Percentiles rank a stretch among this genome's conserved stretches.
phyloP scores from a whole-genome alignment of 2,329 filamentous ascomycete species.

The Gliomastix tumulicola region DNA sequence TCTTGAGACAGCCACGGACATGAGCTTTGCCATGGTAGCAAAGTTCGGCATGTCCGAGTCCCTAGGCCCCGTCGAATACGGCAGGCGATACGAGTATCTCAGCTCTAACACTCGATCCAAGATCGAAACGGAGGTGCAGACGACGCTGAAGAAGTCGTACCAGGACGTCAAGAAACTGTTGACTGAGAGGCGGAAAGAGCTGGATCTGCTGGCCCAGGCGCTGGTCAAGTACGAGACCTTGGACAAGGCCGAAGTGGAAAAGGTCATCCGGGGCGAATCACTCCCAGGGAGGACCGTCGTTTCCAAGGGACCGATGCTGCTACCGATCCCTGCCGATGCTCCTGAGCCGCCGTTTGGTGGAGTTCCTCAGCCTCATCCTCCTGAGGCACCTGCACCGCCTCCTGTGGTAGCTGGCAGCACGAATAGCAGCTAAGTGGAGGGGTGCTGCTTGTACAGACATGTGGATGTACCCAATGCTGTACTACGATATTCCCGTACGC shows the following conservation, averaged over 20 bases:
- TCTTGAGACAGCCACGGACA: constrained; percentile 71
- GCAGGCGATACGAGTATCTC: constrained; percentile 70
- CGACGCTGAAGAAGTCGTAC: constrained; percentile 75
- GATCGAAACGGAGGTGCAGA: constrained; percentile 84
- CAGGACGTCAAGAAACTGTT: constrained; percentile 67
- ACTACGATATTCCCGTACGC: too few species aligned
- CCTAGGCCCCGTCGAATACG: constrained; percentile 85
- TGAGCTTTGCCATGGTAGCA: constrained; percentile 85
- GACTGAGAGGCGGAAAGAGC: constrained; percentile 68
- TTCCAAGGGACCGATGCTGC: constrained; percentile 40
- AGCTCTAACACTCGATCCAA: constrained; percentile 80
- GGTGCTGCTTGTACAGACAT: too few species aligned
- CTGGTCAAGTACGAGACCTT: constrained; percentile 93
- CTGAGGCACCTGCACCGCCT: constrained; percentile 19
- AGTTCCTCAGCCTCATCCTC: constrained; percentile 21
- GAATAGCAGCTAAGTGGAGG: background rate
- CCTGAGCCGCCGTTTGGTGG: constrained; percentile 23
- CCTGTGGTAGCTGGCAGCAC: background rate
- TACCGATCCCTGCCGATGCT: constrained; percentile 26
- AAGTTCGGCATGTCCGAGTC: constrained; percentile 81
- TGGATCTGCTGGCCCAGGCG: constrained; percentile 82
- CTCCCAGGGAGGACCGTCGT: constrained; percentile 57
- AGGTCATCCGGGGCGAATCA: constrained; percentile 81
- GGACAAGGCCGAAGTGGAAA: constrained; percentile 81
- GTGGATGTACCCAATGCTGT: too few species aligned